A percentile compares a stretch with the other conserved stretches of the same genome.
phyloP scores from a whole-genome alignment of 371 early-diverging fungal species.

The Haplosporangium sp. region DNA sequence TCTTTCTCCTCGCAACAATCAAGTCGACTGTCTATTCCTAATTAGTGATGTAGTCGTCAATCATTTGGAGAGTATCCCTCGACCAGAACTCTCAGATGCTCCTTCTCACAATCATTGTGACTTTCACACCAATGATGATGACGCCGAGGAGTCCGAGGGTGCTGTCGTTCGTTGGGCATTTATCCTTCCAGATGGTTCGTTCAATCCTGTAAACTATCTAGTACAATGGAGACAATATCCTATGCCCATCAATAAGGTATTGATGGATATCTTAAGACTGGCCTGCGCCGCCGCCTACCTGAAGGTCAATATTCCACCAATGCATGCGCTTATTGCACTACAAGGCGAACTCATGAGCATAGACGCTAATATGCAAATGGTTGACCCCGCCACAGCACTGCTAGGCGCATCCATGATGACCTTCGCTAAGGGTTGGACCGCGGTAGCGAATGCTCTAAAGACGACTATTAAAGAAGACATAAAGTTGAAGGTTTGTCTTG shows the following conservation, averaged over 20 bases:
- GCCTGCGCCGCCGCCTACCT: constrained; percentile 20
- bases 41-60: not conserved
- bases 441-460: constrained; percentile 7
- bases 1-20: not conserved
- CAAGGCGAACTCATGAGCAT: not conserved
- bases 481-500: constrained; percentile 21
- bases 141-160: constrained; percentile 7
- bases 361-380: not conserved
- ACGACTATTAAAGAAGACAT: not conserved
- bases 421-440: constrained; percentile 24
- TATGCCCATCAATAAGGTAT: constrained; percentile 16
- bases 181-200: constrained; percentile 17
- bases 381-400: constrained; percentile 1
- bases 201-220: constrained; percentile 18
- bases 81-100: not conserved
- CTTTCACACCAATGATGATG: not conserved
- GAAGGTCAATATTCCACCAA: not conserved
- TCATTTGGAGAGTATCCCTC: not conserved
- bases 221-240: constrained; percentile 24
- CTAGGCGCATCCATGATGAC: constrained; percentile 7
- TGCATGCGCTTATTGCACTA: not conserved
- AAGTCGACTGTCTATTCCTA: not conserved
- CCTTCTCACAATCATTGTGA: not conserved
- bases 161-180: constrained; percentile 19
- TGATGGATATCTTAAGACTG: constrained; percentile 27